Evolutionary conservation across 2,329 filamentous ascomycete species (phyloP), one percentile per base, ranked within the genome.

Genomic region (Talaromyces sp.): DNA sequence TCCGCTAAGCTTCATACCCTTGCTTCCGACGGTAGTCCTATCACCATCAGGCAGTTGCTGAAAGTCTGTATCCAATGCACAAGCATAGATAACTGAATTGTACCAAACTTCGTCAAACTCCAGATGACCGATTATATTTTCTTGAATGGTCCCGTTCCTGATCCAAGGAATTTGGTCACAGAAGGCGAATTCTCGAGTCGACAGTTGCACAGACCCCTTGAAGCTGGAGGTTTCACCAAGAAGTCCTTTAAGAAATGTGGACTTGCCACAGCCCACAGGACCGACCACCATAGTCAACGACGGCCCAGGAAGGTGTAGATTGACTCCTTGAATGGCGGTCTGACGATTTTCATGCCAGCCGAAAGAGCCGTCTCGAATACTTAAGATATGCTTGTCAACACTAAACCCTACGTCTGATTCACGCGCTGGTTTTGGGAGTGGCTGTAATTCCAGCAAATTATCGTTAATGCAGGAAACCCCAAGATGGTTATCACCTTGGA

Each of bases 11-110:
- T 76, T 73, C 54, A 79, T 73, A 46, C 80, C 80, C 62, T 78
- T 77, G 63, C 77, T 80, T 25, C 79, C 80, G 58, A 80, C 76
- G n/a, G n/a, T n/a, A n/a, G n/a, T n/a, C n/a, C n/a, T n/a, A n/a
- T n/a, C n/a, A n/a, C n/a, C n/a, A n/a, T n/a, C n/a, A n/a, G n/a
- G n/a, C n/a, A n/a, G n/a, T n/a, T n/a, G n/a, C n/a, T n/a, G n/a
- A n/a, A n/a, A n/a, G n/a, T n/a, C n/a, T n/a, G n/a, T n/a, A n/a
- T n/a, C n/a, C n/a, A n/a, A n/a, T n/a, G n/a, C n/a, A n/a, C n/a
- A n/a, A n/a, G n/a, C n/a, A n/a, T n/a, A n/a, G n/a, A n/a, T n/a
- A n/a, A n/a, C n/a, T n/a, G n/a, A n/a, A n/a, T n/a, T n/a, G n/a
- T n/a, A n/a, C n/a, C n/a, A n/a, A n/a, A n/a, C n/a, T n/a, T n/a